Conservation (phyloP, 2,329 filamentous ascomycete genomes). For the Ilyonectria sp. region DNA sequence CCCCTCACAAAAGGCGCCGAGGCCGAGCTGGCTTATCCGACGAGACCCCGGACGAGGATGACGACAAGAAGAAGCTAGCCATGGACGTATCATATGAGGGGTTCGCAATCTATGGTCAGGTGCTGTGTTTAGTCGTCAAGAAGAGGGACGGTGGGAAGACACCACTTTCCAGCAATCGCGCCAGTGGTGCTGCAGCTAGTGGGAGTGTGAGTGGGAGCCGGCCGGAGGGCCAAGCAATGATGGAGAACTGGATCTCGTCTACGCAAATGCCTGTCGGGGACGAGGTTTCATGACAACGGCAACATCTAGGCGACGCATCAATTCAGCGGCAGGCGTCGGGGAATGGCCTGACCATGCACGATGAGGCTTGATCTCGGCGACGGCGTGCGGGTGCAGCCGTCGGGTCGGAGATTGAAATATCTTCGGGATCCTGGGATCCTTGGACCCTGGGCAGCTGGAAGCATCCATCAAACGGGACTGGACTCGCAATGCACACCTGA, state of each 20-base stretch:
- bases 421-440: neutral
- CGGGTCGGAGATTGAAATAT: slow-evolving; percentile 22
- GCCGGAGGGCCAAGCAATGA: slow-evolving; percentile 74
- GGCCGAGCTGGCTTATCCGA: slow-evolving; percentile 48
- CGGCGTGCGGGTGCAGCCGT: slow-evolving; percentile 19
- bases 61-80: slow-evolving; percentile 92
- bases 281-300: slow-evolving; percentile 48
- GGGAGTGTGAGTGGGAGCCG: slow-evolving; percentile 43
- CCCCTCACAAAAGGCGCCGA: slow-evolving; percentile 62
- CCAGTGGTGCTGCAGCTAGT: slow-evolving; percentile 48
- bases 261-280: slow-evolving; percentile 74
- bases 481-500: slow-evolving; percentile 22
- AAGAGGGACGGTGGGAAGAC: slow-evolving; percentile 74
- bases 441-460: neutral
- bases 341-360: slow-evolving; percentile 23
- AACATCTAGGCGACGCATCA: slow-evolving; percentile 15
- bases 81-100: slow-evolving; percentile 93
- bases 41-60: slow-evolving; percentile 55
- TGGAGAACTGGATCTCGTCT: slow-evolving; percentile 89
- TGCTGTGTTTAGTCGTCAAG: slow-evolving; percentile 90
- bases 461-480: slow-evolving; percentile 5
- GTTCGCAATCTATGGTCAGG: slow-evolving; percentile 94
- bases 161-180: slow-evolving; percentile 51
- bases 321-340: slow-evolving; percentile 21
- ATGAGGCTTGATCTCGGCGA: slow-evolving; percentile 1